Evolutionary conservation across 768 basidiomycete genomes (phyloP).

Genomic region (Boletales sp.): DNA sequence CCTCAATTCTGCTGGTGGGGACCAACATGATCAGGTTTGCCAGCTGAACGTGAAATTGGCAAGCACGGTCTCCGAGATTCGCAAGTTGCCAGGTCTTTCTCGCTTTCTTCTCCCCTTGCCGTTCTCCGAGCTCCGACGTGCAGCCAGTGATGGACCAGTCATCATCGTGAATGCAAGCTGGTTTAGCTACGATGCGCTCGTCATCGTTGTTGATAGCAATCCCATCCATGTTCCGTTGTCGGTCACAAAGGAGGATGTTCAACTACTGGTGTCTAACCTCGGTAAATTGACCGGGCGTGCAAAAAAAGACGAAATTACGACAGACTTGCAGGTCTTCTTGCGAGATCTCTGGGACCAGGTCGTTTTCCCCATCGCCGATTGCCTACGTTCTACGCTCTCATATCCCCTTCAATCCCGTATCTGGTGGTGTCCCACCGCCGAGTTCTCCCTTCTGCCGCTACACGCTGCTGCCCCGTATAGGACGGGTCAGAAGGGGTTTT

Average conservation of each 20-base stretch:
- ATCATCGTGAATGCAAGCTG: constrained; percentile 28
- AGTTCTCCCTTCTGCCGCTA: neutral
- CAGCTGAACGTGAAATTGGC: neutral
- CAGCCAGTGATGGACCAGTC: constrained; percentile 13
- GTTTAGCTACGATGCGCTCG: neutral
- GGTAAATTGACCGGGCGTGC: neutral
- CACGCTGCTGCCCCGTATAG: constrained; percentile 1
- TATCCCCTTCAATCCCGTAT: constrained; percentile 1
- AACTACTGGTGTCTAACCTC: neutral
- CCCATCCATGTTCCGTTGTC: neutral
- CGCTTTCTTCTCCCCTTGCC: neutral
- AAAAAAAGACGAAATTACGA: neutral
- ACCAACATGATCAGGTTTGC: neutral
- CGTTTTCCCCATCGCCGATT: neutral
- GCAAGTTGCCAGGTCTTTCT: neutral
- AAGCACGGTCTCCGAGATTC: neutral
- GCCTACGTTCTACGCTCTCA: neutral
- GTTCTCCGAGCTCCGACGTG: no score
- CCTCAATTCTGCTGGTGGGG: neutral
- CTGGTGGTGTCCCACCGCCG: constrained; percentile 15
- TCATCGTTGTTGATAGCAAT: neutral
- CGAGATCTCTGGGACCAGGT: neutral
- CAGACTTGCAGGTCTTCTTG: neutral
- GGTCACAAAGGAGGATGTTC: no score
- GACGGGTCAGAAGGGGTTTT: neutral